These are phyloP conservation scores for Ramularia endophylla DNA, from an alignment of 2,329 filamentous ascomycete genomes.

Conservation along the genomic window DNA sequence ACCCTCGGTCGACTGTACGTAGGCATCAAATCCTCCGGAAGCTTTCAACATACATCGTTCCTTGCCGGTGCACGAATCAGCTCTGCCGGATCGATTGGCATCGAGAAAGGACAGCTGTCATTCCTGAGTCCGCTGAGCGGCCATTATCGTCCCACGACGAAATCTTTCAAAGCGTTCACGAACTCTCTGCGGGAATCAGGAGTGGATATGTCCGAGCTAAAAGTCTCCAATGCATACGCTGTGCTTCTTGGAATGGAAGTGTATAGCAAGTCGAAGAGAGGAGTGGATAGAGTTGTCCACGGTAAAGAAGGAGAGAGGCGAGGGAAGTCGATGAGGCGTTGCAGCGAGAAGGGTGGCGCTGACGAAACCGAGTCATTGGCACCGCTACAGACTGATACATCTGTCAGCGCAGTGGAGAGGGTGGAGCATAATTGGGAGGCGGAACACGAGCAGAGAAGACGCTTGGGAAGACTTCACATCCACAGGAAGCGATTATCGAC, in stretches of 20 bases:
- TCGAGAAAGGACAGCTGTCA: constrained; percentile 69
- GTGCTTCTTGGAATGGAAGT: constrained; percentile 70
- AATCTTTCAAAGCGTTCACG: constrained; percentile 76
- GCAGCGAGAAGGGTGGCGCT: constrained; percentile 1
- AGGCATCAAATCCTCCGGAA: constrained; percentile 78
- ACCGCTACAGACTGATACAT: background rate
- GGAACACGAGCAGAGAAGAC: constrained; percentile 7
- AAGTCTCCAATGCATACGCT: constrained; percentile 65
- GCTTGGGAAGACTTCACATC: too few species aligned
- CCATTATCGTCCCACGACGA: constrained; percentile 77
- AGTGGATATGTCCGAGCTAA: constrained; percentile 70
- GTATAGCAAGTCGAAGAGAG: constrained; percentile 64
- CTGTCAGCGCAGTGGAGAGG: constrained; percentile 7
- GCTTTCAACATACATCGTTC: constrained; percentile 90
- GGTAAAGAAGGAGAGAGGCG: constrained; percentile 6
- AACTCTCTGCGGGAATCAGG: constrained; percentile 63
- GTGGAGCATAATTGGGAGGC: constrained; percentile 20
- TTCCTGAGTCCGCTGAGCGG: constrained; percentile 64
- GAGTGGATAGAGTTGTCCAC: constrained; percentile 53
- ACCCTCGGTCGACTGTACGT: constrained; percentile 79
- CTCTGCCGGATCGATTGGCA: constrained; percentile 75
- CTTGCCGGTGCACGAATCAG: constrained; percentile 75
- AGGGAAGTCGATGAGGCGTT: constrained; percentile 1
- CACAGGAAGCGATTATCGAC: too few species aligned
- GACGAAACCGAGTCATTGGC: background rate